Conservation (phyloP, 1,284 basidiomycete species). For the Cerrena zonata region DNA sequence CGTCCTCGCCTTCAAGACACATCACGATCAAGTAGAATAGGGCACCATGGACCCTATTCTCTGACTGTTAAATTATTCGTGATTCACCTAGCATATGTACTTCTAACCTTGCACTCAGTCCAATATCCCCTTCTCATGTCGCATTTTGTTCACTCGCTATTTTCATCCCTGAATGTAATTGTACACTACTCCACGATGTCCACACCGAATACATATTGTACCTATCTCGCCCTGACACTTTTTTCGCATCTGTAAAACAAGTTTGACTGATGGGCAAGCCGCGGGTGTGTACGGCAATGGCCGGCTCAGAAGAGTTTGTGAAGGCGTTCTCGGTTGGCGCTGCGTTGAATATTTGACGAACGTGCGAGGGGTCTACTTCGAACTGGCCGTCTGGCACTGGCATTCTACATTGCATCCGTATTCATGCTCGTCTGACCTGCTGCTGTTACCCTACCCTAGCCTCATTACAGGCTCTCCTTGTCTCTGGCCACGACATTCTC, state of each 20-base stretch:
- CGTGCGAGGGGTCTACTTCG: slow-evolving; percentile 21
- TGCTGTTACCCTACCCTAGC: slow-evolving; percentile 12
- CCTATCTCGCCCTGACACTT: too few species aligned
- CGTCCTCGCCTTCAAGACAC: slow-evolving; percentile 19
- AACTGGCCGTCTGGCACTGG: slow-evolving; percentile 6
- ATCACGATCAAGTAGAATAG: slow-evolving; percentile 27
- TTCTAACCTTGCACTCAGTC: background rate
- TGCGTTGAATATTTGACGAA: slow-evolving; percentile 26
- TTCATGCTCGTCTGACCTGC: slow-evolving; percentile 19
- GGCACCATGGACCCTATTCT: background rate
- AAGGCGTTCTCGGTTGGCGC: background rate
- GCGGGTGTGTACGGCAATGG: background rate
- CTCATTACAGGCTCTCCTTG: slow-evolving; percentile 4
- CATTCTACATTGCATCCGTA: slow-evolving; percentile 11
- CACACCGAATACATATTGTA: background rate
- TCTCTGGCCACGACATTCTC: background rate
- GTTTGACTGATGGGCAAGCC: background rate
- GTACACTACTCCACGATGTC: slow-evolving; percentile 1
- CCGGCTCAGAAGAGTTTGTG: too few species aligned
- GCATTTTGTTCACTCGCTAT: slow-evolving; percentile 6
- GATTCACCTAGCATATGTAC: background rate
- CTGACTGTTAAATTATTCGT: slow-evolving; percentile 4
- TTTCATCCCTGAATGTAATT: slow-evolving; percentile 10
- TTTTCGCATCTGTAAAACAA: slow-evolving; percentile 11
- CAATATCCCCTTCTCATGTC: slow-evolving; percentile 1